Conservation (phyloP, 2,329 filamentous ascomycete species). For the Colletotrichum lentis region DNA sequence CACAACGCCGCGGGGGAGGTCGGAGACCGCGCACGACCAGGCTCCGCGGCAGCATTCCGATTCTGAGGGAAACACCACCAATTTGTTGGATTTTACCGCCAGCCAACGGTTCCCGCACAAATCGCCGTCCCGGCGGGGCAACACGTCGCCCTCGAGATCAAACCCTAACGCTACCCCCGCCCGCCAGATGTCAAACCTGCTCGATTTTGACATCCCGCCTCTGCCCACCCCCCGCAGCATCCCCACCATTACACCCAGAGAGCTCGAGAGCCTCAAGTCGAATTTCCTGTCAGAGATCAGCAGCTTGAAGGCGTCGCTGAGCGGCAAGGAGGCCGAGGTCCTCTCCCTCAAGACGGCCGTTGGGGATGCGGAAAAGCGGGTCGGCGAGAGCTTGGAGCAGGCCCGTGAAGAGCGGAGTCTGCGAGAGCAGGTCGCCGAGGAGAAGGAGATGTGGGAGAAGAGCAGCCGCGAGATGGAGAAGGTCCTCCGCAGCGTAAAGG, state of each 20-base stretch:
- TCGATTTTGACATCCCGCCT: constrained; percentile 94
- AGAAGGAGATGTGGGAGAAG: constrained; percentile 84
- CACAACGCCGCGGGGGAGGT: constrained; percentile 50
- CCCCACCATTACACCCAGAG: constrained; percentile 88
- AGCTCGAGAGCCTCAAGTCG: constrained; percentile 92
- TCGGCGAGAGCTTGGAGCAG: constrained; percentile 84
- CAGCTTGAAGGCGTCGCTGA: constrained; percentile 88
- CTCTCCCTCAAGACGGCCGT: constrained; percentile 86
- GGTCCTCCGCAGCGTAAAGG: constrained; percentile 79
- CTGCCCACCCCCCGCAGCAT: constrained; percentile 91
- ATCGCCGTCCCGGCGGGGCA: constrained; percentile 56
- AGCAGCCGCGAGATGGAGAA: constrained; percentile 86
- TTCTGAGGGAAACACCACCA: constrained; percentile 71
- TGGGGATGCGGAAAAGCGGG: constrained; percentile 88
- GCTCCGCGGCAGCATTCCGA: constrained; percentile 51
- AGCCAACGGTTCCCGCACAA: constrained; percentile 63
- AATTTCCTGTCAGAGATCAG: constrained; percentile 91
- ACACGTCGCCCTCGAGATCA: constrained; percentile 30
- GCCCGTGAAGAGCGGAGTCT: constrained; percentile 77
- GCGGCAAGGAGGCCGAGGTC: constrained; percentile 92
- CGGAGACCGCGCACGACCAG: constrained; percentile 48
- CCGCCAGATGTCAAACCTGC: constrained; percentile 70
- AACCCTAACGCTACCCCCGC: constrained; percentile 57
- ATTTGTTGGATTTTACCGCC: constrained; percentile 88
- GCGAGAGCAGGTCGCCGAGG: constrained; percentile 75